These are phyloP conservation scores for Colletotrichum tabaci DNA, from an alignment of 2,329 filamentous ascomycete genomes.

Conservation along the genomic window DNA sequence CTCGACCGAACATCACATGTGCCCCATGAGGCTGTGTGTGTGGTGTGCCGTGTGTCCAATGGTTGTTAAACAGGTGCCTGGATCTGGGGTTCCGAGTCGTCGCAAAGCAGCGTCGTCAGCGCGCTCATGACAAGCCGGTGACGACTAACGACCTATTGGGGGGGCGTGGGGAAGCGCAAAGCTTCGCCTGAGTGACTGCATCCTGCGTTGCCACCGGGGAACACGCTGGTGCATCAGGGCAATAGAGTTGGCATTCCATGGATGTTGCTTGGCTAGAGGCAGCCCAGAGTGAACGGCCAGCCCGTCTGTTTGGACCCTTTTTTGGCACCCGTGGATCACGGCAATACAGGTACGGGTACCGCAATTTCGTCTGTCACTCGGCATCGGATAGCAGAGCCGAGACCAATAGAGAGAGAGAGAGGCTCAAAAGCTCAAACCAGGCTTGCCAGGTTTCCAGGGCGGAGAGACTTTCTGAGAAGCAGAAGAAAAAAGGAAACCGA, in stretches of 20 bases:
- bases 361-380: slow-evolving; percentile 34
- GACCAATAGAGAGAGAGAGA: slow-evolving; percentile 8
- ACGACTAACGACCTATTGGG: background rate
- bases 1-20: slow-evolving; percentile 39
- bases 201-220: slow-evolving; percentile 25
- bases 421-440: background rate
- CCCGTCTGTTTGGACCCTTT: slow-evolving; percentile 19
- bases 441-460: background rate
- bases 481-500: slow-evolving; percentile 16
- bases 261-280: slow-evolving; percentile 34
- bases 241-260: slow-evolving; percentile 28
- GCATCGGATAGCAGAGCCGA: slow-evolving; percentile 29
- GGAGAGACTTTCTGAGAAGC: slow-evolving; percentile 8
- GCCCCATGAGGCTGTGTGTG: background rate
- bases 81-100: slow-evolving; percentile 36
- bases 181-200: slow-evolving; percentile 28
- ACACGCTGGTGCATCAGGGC: background rate
- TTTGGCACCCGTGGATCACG: background rate
- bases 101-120: slow-evolving; percentile 42
- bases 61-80: slow-evolving; percentile 37
- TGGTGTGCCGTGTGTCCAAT: slow-evolving; percentile 7
- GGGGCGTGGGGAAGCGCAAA: slow-evolving; percentile 32
- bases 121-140: slow-evolving; percentile 29
- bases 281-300: background rate
- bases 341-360: slow-evolving; percentile 17